Percentiles rank a stretch among this genome's conserved stretches.
These are phyloP conservation scores for Alnus glutinosa DNA, from an alignment of 306 rosid species.

Conservation along the genomic window DNA sequence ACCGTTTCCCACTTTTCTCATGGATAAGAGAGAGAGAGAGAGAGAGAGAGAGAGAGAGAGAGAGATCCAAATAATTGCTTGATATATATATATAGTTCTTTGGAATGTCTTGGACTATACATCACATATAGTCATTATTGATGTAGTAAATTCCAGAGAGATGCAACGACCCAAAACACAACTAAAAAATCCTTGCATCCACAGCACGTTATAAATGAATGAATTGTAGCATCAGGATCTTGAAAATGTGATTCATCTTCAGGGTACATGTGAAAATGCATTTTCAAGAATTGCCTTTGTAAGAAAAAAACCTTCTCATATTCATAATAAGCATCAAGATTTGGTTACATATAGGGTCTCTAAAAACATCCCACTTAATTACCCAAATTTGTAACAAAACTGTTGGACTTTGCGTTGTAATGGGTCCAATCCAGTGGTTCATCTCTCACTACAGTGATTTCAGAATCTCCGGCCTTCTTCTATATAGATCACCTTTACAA, in stretches of 20 bases:
- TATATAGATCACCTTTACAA: too few species aligned
- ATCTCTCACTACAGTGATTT: too few species aligned
- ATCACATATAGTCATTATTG: not conserved
- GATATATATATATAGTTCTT: not conserved
- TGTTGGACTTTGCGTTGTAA: too few species aligned
- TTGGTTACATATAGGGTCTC: too few species aligned
- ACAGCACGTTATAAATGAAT: not conserved
- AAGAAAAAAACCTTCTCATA: too few species aligned
- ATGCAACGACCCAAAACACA: not conserved
- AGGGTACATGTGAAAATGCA: too few species aligned
- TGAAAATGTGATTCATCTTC: not conserved
- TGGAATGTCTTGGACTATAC: not conserved
- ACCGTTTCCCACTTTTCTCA: constrained; percentile 42
- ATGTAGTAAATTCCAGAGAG: not conserved
- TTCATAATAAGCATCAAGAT: too few species aligned
- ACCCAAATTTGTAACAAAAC: too few species aligned
- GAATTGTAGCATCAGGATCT: not conserved
- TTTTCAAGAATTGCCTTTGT: too few species aligned
- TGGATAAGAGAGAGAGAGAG: constrained; percentile 19
- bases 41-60: constrained; percentile 5
- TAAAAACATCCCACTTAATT: too few species aligned
- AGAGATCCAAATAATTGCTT: constrained; percentile 23
- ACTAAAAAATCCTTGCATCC: not conserved
- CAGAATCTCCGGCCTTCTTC: too few species aligned
- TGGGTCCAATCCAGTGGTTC: too few species aligned